Percentiles rank a stretch among this genome's conserved stretches.
Conservation (phyloP, 306 rosid genomes). For the Dicorynia guianensis region DNA sequence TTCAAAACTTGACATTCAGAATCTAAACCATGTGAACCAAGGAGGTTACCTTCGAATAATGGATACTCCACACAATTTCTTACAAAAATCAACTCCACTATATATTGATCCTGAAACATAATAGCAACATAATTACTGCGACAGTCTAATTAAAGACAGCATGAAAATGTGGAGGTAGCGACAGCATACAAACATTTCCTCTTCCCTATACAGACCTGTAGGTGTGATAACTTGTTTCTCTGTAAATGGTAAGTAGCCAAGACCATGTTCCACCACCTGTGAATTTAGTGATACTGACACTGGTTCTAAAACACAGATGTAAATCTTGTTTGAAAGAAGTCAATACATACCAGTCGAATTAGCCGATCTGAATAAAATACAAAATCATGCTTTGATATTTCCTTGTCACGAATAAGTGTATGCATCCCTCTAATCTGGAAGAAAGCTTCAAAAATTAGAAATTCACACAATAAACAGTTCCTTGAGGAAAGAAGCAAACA, state of each 20-base stretch:
- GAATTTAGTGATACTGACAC: slow-evolving; percentile 36
- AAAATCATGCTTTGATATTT: slow-evolving; percentile 90
- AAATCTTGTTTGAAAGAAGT: slow-evolving; percentile 22
- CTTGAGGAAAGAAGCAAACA: not conserved
- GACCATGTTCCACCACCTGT: slow-evolving; percentile 97
- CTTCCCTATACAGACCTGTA: slow-evolving; percentile 64
- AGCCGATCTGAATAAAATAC: slow-evolving; percentile 91
- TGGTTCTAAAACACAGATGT: slow-evolving; percentile 12
- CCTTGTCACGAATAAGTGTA: slow-evolving; percentile 66
- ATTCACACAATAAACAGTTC: not conserved
- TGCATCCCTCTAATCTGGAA: slow-evolving; percentile 72
- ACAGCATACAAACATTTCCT: slow-evolving; percentile 13
- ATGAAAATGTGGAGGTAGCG: slow-evolving; percentile 16
- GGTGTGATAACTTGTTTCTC: slow-evolving; percentile 92
- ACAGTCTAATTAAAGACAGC: not conserved
- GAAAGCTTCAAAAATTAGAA: not conserved
- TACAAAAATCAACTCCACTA: slow-evolving; percentile 93
- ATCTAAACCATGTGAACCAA: slow-evolving; percentile 23
- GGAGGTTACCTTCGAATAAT: slow-evolving; percentile 80
- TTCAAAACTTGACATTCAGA: no score
- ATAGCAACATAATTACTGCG: no score
- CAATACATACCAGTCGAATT: slow-evolving; percentile 77
- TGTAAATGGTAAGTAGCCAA: slow-evolving; percentile 93
- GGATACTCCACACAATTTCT: slow-evolving; percentile 91
- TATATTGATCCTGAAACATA: slow-evolving; percentile 64